Conservation (phyloP, 495 filamentous ascomycete species). For the Penicillium desertorum region DNA sequence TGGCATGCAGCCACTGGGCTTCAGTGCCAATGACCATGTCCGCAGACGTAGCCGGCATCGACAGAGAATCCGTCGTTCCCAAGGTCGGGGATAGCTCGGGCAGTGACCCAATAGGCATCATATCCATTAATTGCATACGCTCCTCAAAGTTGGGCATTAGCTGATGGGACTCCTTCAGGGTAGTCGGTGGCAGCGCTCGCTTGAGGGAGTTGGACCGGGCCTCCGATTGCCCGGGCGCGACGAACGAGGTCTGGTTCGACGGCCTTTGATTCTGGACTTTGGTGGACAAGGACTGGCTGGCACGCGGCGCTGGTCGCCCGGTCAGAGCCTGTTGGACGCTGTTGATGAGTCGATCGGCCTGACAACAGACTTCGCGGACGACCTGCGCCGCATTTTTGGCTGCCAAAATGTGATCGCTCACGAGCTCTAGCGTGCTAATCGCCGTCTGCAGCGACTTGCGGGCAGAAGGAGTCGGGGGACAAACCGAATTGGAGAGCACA, state of each 20-base stretch:
- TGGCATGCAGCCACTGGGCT: neutral
- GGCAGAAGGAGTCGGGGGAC: neutral
- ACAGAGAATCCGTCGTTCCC: neutral
- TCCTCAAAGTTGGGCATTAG: neutral
- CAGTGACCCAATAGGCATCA: neutral
- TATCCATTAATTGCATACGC: neutral
- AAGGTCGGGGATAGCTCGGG: neutral
- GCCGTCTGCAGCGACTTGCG: neutral
- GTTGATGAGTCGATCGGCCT: neutral
- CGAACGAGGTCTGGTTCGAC: neutral
- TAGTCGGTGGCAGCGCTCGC: neutral
- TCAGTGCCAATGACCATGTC: neutral
- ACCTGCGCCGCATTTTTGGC: neutral
- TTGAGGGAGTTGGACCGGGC: neutral
- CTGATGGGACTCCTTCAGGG: neutral
- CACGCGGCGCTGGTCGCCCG: neutral
- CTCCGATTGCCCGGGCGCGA: neutral
- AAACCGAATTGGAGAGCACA: conserved; percentile 8
- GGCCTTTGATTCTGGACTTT: neutral
- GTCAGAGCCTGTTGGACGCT: neutral
- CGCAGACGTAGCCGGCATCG: neutral
- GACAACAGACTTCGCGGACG: neutral
- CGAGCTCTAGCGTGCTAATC: neutral
- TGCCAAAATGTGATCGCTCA: neutral
- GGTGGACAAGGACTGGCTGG: neutral